Evolutionary conservation across 441 rosid species (phyloP), one percentile per base, ranked within the genome.

Genomic region (Eutrema salsugineum): DNA sequence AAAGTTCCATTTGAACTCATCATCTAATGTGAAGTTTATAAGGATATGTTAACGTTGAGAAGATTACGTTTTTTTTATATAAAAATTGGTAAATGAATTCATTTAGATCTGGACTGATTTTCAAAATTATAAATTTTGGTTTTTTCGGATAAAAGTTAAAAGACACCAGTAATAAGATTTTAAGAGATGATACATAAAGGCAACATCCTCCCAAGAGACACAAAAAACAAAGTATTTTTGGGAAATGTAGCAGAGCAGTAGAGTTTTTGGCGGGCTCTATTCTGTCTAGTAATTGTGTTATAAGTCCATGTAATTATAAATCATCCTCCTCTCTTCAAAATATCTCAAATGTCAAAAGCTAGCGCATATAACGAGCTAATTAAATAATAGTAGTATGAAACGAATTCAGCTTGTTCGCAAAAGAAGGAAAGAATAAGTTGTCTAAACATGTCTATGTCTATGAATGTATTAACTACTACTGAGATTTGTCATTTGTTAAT

Each of bases 351-450:
- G 24, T 28, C 7, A 2, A 42, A 42, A 71, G 39, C 24, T 42
- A 50, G 46, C 48, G 15, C 56, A 43, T 10, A 32, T 32, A 63
- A 54, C 28, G 54, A 63, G 36, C 30, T 32, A 22, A 47, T 19
- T 27, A 27, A 3, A 44, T 6, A 32, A 5, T 51, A 20, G 12
- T 28, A 10, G 54, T 57, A 40, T 58, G 55, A 75, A 68, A 46
- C 30, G 24, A 68, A 68, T 68, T 51, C 48, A 36, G 65, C 61
- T 75, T 75, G 20, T 62, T 63, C 47, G 59, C 63, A 15, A 55
- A 53, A n/a, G 10, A 58, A 59, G 40, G 32, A 49, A 66, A 32
- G 5, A 60, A 30, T 51, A 67, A 57, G 3, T 28, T 73, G 12
- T 48, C 38, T 12, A 60, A 55, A 67, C 24, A 51, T 59, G n/a